Evolutionary conservation across 768 basidiomycete genomes (phyloP).

Genomic region (Leccinellum rugosiceps): DNA sequence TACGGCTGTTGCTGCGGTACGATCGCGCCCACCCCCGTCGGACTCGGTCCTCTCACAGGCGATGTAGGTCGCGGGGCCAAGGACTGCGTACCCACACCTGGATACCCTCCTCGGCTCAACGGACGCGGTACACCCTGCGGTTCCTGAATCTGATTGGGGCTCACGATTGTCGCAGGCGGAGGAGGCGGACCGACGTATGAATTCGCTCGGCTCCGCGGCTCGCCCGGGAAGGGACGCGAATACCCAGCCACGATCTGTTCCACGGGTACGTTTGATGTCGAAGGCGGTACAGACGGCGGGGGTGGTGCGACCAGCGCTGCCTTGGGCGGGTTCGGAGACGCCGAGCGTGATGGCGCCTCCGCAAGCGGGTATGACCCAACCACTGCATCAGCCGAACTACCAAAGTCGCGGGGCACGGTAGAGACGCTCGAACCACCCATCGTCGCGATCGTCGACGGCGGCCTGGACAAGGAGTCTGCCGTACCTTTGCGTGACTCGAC

Average conservation of each 20-base stretch:
- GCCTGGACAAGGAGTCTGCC: constrained; percentile 24
- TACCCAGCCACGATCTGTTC: constrained; percentile 76
- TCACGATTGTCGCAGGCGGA: constrained; percentile 8
- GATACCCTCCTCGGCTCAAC: constrained; percentile 62
- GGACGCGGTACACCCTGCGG: constrained; percentile 47
- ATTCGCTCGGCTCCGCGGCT: constrained; percentile 56
- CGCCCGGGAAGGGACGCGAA: constrained; percentile 84
- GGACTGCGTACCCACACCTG: constrained; percentile 78
- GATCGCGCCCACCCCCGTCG: constrained; percentile 2
- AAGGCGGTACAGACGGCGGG: constrained; percentile 45
- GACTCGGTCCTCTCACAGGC: constrained; percentile 36
- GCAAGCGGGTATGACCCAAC: constrained; percentile 73
- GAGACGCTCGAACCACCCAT: background rate
- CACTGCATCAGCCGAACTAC: constrained; percentile 70
- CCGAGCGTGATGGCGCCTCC: constrained; percentile 53
- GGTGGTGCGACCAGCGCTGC: constrained; percentile 76
- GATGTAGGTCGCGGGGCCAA: constrained; percentile 64
- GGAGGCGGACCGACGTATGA: constrained; percentile 38
- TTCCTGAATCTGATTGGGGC: constrained; percentile 22
- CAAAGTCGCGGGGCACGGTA: constrained; percentile 52
- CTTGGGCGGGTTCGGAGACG: constrained; percentile 72
- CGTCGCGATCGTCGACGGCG: constrained; percentile 21
- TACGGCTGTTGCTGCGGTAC: constrained; percentile 1
- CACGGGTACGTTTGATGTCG: constrained; percentile 47
- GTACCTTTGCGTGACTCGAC: constrained; percentile 26